Percentiles rank a stretch among this genome's conserved stretches.
Conservation (phyloP, 495 filamentous ascomycete species). For the Usnea hakonensis region DNA sequence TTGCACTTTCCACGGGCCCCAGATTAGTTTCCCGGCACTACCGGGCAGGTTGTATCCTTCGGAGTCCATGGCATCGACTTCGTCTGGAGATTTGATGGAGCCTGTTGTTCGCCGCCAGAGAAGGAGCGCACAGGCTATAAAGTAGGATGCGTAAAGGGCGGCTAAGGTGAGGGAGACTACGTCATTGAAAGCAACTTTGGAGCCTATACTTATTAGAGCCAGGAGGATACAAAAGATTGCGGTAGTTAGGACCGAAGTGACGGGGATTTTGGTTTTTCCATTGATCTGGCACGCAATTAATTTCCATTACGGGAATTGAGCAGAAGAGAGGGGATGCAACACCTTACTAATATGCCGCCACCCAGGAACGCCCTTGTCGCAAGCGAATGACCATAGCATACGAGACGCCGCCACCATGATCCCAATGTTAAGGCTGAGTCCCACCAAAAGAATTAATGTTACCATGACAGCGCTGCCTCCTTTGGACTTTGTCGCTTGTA, state of each 20-base stretch:
- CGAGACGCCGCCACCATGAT: slow-evolving; percentile 44
- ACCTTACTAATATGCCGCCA: slow-evolving; percentile 38
- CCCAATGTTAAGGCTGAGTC: slow-evolving; percentile 35
- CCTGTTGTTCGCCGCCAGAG: slow-evolving; percentile 11
- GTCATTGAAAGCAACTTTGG: slow-evolving; percentile 40
- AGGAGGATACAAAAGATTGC: slow-evolving; percentile 34
- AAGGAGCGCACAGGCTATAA: slow-evolving; percentile 25
- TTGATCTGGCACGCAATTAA: slow-evolving; percentile 21
- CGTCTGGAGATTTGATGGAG: background rate
- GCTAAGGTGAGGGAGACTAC: slow-evolving; percentile 35
- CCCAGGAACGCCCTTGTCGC: slow-evolving; percentile 45
- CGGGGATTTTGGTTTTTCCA: slow-evolving; percentile 40
- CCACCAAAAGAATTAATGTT: slow-evolving; percentile 31
- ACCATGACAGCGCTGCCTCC: slow-evolving; percentile 30
- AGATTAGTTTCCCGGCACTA: slow-evolving; percentile 18
- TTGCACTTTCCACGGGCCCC: slow-evolving; percentile 23
- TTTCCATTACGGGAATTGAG: background rate
- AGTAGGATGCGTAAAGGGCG: slow-evolving; percentile 31
- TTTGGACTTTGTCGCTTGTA: slow-evolving; percentile 24
- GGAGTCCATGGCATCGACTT: background rate
- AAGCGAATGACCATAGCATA: slow-evolving; percentile 47
- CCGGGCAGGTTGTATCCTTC: slow-evolving; percentile 21
- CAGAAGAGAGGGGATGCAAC: slow-evolving; percentile 19
- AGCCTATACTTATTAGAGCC: slow-evolving; percentile 44
- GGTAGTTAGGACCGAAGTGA: slow-evolving; percentile 40